Evolutionary conservation across 2,329 filamentous ascomycete species (phyloP).

Genomic region (Aspergillus sp.): DNA sequence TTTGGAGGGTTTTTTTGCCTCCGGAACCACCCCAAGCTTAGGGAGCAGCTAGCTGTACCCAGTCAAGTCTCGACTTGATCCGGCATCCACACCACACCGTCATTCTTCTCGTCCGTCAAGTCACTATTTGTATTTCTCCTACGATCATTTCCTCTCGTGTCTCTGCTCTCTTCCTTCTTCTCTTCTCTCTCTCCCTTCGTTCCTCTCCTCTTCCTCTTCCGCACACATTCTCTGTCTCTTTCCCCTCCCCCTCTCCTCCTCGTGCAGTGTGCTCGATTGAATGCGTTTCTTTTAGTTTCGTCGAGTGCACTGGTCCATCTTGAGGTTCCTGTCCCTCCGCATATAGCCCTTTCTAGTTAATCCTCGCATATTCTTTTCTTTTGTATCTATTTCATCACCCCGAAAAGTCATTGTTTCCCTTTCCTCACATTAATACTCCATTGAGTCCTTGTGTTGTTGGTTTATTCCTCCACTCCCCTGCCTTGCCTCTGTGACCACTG

Average conservation of each 20-base stretch:
- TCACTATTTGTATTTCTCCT: conserved; percentile 20
- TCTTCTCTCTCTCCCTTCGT: neutral
- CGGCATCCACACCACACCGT: conserved; percentile 25
- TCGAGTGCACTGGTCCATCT: neutral
- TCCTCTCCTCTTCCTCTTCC: conserved; percentile 2
- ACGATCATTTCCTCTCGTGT: conserved; percentile 20
- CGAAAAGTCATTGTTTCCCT: neutral
- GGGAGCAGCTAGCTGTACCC: conserved; percentile 13
- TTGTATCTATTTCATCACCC: conserved; percentile 5
- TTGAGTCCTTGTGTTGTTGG: conserved; percentile 9
- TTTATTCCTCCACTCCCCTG: neutral
- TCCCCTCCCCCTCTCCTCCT: conserved; percentile 4
- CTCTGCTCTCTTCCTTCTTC: conserved; percentile 2
- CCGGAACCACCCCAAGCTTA: conserved; percentile 15
- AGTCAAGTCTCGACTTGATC: conserved; percentile 7
- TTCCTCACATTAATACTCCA: neutral
- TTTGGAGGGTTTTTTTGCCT: conserved; percentile 2
- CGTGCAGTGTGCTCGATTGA: neutral
- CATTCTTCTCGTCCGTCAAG: conserved; percentile 18
- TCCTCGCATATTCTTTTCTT: conserved; percentile 6
- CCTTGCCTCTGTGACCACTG: conserved; percentile 1
- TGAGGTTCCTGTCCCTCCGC: neutral
- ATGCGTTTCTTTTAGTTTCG: conserved; percentile 5
- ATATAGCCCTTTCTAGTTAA: conserved; percentile 9
- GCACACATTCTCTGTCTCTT: conserved; percentile 1